Evolutionary conservation across 257 asterid genomes (phyloP), one percentile per base, ranked within the genome.

Genomic region (Apocynum venetum): DNA sequence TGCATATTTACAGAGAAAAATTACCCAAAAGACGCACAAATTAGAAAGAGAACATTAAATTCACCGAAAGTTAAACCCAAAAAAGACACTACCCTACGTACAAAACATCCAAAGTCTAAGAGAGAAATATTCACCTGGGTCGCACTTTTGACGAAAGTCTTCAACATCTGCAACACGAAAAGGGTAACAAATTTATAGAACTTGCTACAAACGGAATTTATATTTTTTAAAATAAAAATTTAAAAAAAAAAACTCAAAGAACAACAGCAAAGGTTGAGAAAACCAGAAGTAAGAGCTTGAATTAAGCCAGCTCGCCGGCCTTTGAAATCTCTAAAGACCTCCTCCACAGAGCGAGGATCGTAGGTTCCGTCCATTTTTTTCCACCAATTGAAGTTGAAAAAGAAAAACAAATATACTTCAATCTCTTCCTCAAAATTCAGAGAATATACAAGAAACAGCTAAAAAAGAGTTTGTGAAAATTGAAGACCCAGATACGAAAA

Each of bases 271-370:
- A 12, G 11, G 52, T 4, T 19, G 14, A 25, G 72, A 35, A 8
- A 66, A 88, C 91, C 89, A 41, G 87, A 71, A 8, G 88, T 88
- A 49, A 88, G 89, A 76, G 89, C 91, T 76, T 86, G 84, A 52
- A 88, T 73, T 52, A 88, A 44, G 48, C 78, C 91, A 56, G 81
- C 76, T 52, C 83, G 76, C 17, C 91, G 88, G 47, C 86, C 88
- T 72, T 82, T 86, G 72, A 86, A 84, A 77, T 86, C 88, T 40
- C 79, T 78, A 71, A 86, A 88, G 4, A 86, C 91, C 59, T 84
- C 88, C 61, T 87, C 87, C 47, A 87, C 88, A 0, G 83, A 79
- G 2, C 86, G 68, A 64, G 87, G 84, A 55, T 84, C 81, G 77
- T 75, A 79, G 3, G 56, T 52, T 49, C 82, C 82, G 71, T 82